Base-by-base conservation (phyloP, 78 protist species). In the Dictyostelium purpureum region DNA sequence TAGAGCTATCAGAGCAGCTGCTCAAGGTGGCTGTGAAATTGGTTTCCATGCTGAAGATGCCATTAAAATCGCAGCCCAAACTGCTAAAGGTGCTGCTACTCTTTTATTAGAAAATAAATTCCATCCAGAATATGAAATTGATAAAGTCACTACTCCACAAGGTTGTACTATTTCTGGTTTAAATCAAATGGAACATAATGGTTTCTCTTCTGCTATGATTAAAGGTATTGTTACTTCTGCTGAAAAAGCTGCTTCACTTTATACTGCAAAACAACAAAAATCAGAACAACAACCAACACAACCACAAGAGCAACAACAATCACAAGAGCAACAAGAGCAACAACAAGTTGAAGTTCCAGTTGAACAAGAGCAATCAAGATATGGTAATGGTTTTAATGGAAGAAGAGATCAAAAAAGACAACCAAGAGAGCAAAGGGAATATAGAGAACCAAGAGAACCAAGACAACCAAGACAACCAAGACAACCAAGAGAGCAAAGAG, bases 141-240 rank as follows among this genome's bases (percentile, higher is more conserved):
- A 78, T 42, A 73, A 76, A 49, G 77, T 65, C 28, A 89, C 87
- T 0, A 77, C 88, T 7, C 88, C 88, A 49, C 77, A 77, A 37
- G 94, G 94, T 75, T 90, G 94, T 21, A 90, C 94, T 1, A 90
- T 90, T 63, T 65, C 94, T 40, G 94, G 94, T 76, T 65, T 90
- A 19, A 90, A 90, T 71, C 70, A 70, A 65, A 90, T 90, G 94
- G 94, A 90, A 24, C 94, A 90, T 51, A 45, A 31, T n/a, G 94
- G 94, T 19, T 90, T 90, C 59, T 90, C 94, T 2, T 38, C 66
- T 49, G 94, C 94, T 38, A 81, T 90, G 85, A 90, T 90, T 47
- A 90, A 79, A 31, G 94, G 94, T 66, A 90, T 90, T 40, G 89
- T 79, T 28, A 90, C 94, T 5, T 79, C 89, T 33, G 88, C 94